Evolutionary conservation across 208 protist genomes (phyloP).

Genomic region (Acanthamoeba triangularis): DNA sequence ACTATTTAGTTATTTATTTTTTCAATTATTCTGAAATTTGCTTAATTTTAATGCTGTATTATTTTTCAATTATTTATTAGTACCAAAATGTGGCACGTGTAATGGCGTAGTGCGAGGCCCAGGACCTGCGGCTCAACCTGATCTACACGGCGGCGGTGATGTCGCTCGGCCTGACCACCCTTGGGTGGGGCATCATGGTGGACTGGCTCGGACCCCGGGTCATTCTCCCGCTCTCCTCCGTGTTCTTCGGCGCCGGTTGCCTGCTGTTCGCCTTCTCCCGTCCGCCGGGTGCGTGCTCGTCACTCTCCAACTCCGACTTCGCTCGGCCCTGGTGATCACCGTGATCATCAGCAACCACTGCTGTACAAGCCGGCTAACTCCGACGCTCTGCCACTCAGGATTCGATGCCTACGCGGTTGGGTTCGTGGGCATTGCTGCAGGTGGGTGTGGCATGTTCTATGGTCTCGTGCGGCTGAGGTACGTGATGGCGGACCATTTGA

Average conservation of each 20-base stretch:
- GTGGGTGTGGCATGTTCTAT: slow-evolving; percentile 35
- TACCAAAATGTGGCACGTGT: too few relatives aligned
- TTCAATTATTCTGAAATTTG: too few relatives aligned
- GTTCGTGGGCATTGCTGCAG: not conserved
- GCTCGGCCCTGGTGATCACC: too few relatives aligned
- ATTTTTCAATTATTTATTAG: too few relatives aligned
- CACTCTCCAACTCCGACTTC: not conserved
- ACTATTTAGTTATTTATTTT: not conserved
- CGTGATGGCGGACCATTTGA: not conserved
- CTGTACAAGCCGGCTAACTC: not conserved
- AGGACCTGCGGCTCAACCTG: slow-evolving; percentile 16
- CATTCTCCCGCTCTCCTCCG: not conserved
- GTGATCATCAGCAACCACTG: not conserved
- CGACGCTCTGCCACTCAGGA: not conserved
- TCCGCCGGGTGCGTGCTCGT: not conserved
- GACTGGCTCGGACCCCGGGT: not conserved
- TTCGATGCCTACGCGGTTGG: not conserved
- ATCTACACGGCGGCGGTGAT: slow-evolving; percentile 28
- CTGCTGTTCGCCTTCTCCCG: slow-evolving; percentile 28
- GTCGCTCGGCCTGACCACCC: not conserved
- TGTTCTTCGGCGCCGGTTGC: not conserved
- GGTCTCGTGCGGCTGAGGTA: not conserved
- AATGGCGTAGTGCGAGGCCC: too few relatives aligned
- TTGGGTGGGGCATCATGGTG: not conserved
- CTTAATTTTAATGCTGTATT: too few relatives aligned